Evolutionary conservation across 768 basidiomycete genomes (phyloP), one percentile per base, ranked within the genome.

Genomic region (Tricholomella constricta): DNA sequence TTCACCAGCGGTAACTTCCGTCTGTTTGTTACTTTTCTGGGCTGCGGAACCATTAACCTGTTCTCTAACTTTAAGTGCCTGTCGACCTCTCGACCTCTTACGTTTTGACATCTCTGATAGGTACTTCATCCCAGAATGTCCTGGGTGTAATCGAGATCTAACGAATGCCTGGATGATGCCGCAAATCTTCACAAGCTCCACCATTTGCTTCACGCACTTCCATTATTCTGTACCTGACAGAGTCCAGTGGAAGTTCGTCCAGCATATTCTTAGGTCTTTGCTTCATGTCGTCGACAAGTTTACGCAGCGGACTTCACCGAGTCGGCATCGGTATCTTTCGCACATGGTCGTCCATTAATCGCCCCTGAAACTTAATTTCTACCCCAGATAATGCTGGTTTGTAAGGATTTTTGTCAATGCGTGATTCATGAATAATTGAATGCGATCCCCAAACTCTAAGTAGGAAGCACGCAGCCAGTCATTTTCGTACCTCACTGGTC

Each of bases 251-350:
- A n/a, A 32, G 12, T 22, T 26, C 15, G 20, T 48, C 12, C 32
- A n/a, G 11, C 23, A 15, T 31, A 5, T 35, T 34, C 17, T 36
- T 36, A 52, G 37, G 25, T 20, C 23, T 46, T 36, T 31, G n/a
- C 38, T 40, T 41, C 41, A 25, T n/a, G 25, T 35, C 38, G 27
- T 14, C 46, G 44, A 26, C 34, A 9, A 3, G 15, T 12, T 29
- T 12, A 19, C 27, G 48, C 23, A 53, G 55, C 63, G 63, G 65
- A 56, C 52, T 49, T 62, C 61, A 38, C 62, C 65, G 49, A 66
- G 62, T 64, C 65, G 65, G 61, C 64, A 65, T 64, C 55, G 56
- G 48, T 51, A 55, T 55, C 52, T 57, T 56, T 61, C 55, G 59
- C 62, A 63, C 65, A 65, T 66, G 58, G 62, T 35, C 23, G 23